Conservation (phyloP, 192 early-diverging fungal genomes). For the Spizellomyces sp. region DNA sequence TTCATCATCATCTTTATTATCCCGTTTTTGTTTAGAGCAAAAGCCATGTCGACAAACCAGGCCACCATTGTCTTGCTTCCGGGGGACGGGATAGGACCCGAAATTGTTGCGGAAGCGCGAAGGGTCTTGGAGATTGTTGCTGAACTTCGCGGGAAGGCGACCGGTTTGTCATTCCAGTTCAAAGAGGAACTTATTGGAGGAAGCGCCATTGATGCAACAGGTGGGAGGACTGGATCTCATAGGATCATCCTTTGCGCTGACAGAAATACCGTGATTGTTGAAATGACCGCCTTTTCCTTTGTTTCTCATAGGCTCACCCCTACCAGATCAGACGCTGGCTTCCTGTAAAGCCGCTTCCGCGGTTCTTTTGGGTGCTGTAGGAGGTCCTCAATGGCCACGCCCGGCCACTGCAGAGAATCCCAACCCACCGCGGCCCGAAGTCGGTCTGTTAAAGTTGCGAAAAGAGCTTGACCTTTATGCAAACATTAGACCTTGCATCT, state of each 20-base stretch:
- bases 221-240: conserved; percentile 38
- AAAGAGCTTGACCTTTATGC: conserved; percentile 94
- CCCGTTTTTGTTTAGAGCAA: neutral
- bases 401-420: conserved; percentile 67
- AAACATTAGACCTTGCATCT: conserved; percentile 93
- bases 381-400: conserved; percentile 93
- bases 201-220: conserved; percentile 87
- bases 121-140: conserved; percentile 84
- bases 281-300: neutral
- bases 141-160: conserved; percentile 59
- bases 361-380: conserved; percentile 96
- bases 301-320: conserved; percentile 52
- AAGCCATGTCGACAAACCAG: conserved; percentile 3
- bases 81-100: conserved; percentile 96
- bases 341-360: conserved; percentile 83
- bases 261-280: conserved; percentile 3
- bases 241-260: conserved; percentile 22
- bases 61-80: conserved; percentile 44
- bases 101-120: conserved; percentile 88
- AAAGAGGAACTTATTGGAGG: conserved; percentile 86
- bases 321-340: conserved; percentile 80
- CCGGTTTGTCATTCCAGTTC: conserved; percentile 69
- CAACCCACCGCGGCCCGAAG: conserved; percentile 89
- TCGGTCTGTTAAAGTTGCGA: conserved; percentile 88
- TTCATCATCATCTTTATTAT: no score